Percentiles rank a stretch among this genome's conserved stretches.
These are phyloP conservation scores for Fusarium piperis DNA, from an alignment of 2,329 filamentous ascomycete species.

Conservation along the genomic window DNA sequence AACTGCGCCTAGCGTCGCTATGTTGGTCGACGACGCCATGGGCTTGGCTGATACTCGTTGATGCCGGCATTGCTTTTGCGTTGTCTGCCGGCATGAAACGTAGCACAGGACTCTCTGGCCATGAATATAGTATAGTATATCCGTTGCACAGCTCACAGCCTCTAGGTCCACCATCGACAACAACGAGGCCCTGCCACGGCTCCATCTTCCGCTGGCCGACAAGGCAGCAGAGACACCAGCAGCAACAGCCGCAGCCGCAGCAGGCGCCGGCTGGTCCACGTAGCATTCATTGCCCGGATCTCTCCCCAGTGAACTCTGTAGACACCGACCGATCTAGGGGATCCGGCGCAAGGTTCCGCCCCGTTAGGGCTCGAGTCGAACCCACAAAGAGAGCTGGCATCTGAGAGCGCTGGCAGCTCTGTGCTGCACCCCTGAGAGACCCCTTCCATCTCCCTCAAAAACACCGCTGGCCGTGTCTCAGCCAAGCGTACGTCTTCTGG, in stretches of 20 bases:
- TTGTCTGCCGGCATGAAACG: slow-evolving; percentile 26
- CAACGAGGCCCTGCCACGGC: background rate
- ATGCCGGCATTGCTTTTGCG: background rate
- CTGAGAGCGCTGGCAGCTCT: background rate
- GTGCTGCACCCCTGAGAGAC: slow-evolving; percentile 5
- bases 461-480: slow-evolving; percentile 27
- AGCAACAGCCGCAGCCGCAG: slow-evolving; percentile 5
- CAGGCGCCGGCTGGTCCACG: slow-evolving; percentile 21
- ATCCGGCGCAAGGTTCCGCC: slow-evolving; percentile 17
- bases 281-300: slow-evolving; percentile 13
- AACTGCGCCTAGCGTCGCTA: background rate
- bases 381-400: background rate
- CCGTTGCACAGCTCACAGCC: slow-evolving; percentile 4
- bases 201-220: slow-evolving; percentile 1
- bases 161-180: background rate
- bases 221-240: background rate
- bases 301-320: background rate
- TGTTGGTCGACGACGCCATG: background rate
- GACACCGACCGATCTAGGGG: slow-evolving; percentile 29
- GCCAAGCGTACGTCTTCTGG: slow-evolving; percentile 13
- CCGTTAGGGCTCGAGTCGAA: background rate
- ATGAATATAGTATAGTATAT: slow-evolving; percentile 27
- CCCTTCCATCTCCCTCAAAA: slow-evolving; percentile 42
- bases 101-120: slow-evolving; percentile 3
- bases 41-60: slow-evolving; percentile 1